These are phyloP conservation scores for Cystobasidium onofrii DNA, from an alignment of 768 basidiomycete species.

Conservation along the genomic window DNA sequence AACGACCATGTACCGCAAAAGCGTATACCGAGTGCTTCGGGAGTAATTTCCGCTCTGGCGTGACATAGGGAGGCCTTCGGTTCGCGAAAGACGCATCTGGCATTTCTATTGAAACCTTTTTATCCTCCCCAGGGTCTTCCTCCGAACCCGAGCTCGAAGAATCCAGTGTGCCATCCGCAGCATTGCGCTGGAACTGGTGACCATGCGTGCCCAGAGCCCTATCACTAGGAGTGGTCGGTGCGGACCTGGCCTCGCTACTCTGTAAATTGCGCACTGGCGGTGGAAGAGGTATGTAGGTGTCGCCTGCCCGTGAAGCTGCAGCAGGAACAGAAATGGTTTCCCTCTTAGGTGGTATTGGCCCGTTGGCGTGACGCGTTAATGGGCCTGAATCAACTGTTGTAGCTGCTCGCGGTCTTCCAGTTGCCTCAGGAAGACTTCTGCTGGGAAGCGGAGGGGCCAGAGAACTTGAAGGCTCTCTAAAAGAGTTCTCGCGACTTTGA, in stretches of 20 bases:
- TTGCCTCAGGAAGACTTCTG: neutral
- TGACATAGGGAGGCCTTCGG: conserved; percentile 46
- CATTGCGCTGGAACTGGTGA: neutral
- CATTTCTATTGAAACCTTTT: conserved; percentile 40
- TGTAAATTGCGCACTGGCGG: conserved; percentile 1
- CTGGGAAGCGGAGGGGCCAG: neutral
- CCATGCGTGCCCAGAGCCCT: neutral
- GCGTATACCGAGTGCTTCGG: conserved; percentile 41
- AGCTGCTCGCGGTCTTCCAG: neutral
- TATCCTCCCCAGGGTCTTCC: neutral
- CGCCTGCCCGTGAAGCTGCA: neutral
- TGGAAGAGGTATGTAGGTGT: neutral
- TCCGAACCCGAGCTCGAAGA: neutral
- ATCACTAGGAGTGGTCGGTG: neutral
- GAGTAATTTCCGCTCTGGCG: conserved; percentile 42
- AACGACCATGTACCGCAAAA: conserved; percentile 46
- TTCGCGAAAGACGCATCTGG: conserved; percentile 49
- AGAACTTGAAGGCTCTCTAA: neutral
- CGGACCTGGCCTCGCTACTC: neutral
- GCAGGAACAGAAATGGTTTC: neutral
- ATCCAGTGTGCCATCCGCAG: neutral
- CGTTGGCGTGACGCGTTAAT: neutral
- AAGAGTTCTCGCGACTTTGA: neutral
- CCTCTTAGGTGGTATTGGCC: neutral
- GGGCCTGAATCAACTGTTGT: neutral